phyloP scores from a whole-genome alignment of 305 asterid genomes.

The Withania somnifera region DNA sequence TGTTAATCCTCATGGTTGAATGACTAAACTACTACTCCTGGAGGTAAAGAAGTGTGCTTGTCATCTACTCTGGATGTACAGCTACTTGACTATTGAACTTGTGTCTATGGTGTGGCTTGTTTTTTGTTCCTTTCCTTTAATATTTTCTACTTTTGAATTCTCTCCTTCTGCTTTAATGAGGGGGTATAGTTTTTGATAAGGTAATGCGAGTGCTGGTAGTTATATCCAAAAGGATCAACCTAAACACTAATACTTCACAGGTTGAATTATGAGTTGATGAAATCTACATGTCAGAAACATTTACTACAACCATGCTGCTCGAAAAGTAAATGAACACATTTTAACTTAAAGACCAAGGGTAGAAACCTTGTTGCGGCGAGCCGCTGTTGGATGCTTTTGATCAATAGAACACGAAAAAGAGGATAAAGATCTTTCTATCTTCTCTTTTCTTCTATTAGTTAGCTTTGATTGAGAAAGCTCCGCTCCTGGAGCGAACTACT shows the following conservation, averaged over 20 bases:
- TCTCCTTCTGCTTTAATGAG: not conserved
- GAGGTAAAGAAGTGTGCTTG: not conserved
- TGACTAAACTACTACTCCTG: not conserved
- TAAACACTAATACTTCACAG: not conserved
- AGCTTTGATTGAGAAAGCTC: no score
- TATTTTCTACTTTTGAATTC: not conserved
- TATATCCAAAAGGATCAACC: not conserved
- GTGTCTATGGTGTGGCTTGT: not conserved
- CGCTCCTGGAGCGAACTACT: no score
- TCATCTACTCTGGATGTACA: not conserved
- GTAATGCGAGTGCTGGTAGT: not conserved
- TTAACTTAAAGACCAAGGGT: not conserved
- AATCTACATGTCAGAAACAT: not conserved
- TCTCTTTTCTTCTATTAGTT: no score
- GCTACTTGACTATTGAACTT: not conserved
- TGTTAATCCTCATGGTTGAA: not conserved
- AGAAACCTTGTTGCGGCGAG: not conserved
- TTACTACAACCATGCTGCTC: not conserved
- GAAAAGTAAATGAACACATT: not conserved
- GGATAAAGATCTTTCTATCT: no score
- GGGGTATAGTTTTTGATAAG: not conserved
- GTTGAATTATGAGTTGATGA: not conserved
- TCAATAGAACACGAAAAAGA: no score
- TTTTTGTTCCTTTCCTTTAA: not conserved
- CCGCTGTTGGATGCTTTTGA: no score